phyloP scores from a whole-genome alignment of 148 eudicot genomes.

The Suaeda aralocaspica region DNA sequence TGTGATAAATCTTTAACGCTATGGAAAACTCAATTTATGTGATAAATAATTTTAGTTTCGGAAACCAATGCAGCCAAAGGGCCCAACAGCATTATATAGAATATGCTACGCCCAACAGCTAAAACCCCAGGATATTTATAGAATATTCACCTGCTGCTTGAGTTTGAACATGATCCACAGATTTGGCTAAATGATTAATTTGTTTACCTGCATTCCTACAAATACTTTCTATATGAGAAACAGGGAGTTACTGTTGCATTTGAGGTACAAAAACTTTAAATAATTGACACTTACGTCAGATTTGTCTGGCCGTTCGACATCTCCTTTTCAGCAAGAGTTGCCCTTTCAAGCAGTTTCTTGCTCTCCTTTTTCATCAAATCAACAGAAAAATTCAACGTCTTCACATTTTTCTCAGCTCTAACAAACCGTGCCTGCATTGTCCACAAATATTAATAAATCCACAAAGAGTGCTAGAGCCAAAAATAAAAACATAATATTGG shows the following conservation, averaged over 20 bases:
- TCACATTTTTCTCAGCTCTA: constrained; percentile 74
- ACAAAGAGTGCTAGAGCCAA: not conserved
- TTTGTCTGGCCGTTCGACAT: constrained; percentile 64
- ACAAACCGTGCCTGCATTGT: constrained; percentile 64
- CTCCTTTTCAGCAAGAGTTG: constrained; percentile 80
- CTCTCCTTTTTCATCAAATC: constrained; percentile 87
- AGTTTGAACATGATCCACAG: constrained; percentile 57
- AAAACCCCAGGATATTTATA: not conserved
- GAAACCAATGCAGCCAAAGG: not conserved
- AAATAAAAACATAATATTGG: not conserved
- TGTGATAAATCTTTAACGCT: too few relatives aligned
- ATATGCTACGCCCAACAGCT: not conserved
- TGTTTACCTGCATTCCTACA: constrained; percentile 62
- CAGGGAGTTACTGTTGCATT: not conserved
- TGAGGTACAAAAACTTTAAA: not conserved
- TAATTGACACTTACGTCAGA: constrained; percentile 40
- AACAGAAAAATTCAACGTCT: constrained; percentile 60
- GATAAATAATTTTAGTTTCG: not conserved
- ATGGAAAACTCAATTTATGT: too few relatives aligned
- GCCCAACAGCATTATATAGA: not conserved
- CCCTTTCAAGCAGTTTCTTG: constrained; percentile 76
- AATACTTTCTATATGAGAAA: constrained; percentile 12
- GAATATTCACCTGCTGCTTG: constrained; percentile 54
- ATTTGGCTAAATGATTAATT: constrained; percentile 51
- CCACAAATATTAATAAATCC: not conserved